A percentile compares a stretch with the other conserved stretches of the same genome.
phyloP scores from a whole-genome alignment of 805 yeast species.

The Cyberlindnera lachancei region DNA sequence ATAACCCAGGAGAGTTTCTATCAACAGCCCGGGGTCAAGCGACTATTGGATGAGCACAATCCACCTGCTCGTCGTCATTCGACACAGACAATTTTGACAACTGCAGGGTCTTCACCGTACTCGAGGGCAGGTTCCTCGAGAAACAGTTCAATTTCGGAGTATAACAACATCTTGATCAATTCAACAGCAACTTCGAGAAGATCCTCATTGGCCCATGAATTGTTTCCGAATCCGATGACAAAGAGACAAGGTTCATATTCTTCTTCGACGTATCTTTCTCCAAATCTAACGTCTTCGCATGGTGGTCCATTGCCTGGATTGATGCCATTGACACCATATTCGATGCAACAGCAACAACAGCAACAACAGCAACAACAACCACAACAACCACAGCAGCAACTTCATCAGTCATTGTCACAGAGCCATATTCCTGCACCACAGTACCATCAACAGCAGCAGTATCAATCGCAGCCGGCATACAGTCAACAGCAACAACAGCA shows the following conservation, averaged over 20 bases:
- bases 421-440: too few relatives aligned
- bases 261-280: slow-evolving; percentile 13
- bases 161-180: slow-evolving; percentile 4
- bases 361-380: slow-evolving; percentile 7
- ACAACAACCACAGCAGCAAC: slow-evolving; percentile 5
- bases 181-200: slow-evolving; percentile 27
- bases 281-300: slow-evolving; percentile 16
- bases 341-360: too few relatives aligned
- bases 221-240: slow-evolving; percentile 28
- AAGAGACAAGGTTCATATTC: slow-evolving; percentile 18
- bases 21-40: slow-evolving; percentile 23
- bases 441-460: too few relatives aligned
- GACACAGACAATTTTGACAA: slow-evolving; percentile 20
- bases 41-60: slow-evolving; percentile 22
- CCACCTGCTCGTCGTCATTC: slow-evolving; percentile 22
- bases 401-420: too few relatives aligned
- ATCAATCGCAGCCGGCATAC: too few relatives aligned
- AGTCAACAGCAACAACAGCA: not conserved
- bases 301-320: slow-evolving; percentile 11
- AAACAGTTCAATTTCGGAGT: slow-evolving; percentile 33
- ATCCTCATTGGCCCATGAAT: slow-evolving; percentile 36
- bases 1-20: slow-evolving; percentile 18
- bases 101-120: slow-evolving; percentile 22
- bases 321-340: slow-evolving; percentile 1
- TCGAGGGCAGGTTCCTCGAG: slow-evolving; percentile 31